Percentiles rank a stretch among this genome's conserved stretches.
phyloP scores from a whole-genome alignment of 2,329 filamentous ascomycete genomes.

The Biscogniauxia marginata region DNA sequence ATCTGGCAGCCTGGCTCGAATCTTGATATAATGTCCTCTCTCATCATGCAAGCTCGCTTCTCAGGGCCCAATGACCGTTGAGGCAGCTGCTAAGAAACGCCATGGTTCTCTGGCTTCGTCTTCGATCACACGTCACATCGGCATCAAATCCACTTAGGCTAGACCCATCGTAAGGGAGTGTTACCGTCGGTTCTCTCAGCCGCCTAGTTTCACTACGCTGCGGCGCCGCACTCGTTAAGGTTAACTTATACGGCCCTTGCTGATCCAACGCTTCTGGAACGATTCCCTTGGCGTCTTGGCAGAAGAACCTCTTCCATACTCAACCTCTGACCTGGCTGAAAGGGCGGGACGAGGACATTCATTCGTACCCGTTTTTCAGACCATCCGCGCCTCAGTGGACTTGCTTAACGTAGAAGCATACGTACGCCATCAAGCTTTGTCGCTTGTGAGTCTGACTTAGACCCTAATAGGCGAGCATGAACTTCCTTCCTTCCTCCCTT shows the following conservation, averaged over 20 bases:
- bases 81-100: slow-evolving; percentile 7
- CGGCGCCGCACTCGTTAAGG: slow-evolving; percentile 12
- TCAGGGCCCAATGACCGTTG: slow-evolving; percentile 24
- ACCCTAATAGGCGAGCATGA: background rate
- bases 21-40: background rate
- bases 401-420: background rate
- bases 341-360: too few species aligned
- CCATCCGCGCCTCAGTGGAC: background rate
- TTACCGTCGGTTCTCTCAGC: slow-evolving; percentile 2
- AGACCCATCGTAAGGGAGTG: background rate
- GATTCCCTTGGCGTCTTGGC: slow-evolving; percentile 18
- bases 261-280: slow-evolving; percentile 22
- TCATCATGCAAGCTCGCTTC: slow-evolving; percentile 28
- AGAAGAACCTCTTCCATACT: too few species aligned
- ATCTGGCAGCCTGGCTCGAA: background rate
- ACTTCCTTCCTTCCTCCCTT: background rate
- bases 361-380: background rate
- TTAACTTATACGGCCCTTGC: slow-evolving; percentile 12
- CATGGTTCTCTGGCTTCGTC: background rate
- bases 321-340: too few species aligned
- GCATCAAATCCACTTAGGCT: background rate
- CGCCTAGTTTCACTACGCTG: slow-evolving; percentile 4
- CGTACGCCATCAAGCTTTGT: background rate
- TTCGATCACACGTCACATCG: background rate
- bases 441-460: background rate